Conservation (phyloP, 352 stramenopile species). For the Pythium utonaiense region DNA sequence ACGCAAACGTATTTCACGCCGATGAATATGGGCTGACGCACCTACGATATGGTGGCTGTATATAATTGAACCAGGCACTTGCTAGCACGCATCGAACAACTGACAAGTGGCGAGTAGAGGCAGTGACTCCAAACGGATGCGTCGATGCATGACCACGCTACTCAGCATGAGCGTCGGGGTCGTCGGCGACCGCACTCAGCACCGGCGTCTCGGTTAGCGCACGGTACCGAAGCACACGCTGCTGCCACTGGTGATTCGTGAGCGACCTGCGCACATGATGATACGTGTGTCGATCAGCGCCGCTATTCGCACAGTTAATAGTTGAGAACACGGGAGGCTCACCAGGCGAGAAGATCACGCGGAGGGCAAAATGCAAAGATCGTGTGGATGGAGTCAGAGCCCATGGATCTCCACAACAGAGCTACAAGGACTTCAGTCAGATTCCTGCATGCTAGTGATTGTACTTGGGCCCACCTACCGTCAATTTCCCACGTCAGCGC, state of each 20-base stretch:
- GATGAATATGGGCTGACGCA: too few relatives aligned
- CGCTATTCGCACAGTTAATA: neutral
- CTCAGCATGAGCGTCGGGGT: neutral
- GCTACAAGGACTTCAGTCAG: slow-evolving; percentile 11
- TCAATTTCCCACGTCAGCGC: slow-evolving; percentile 65
- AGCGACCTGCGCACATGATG: slow-evolving; percentile 9
- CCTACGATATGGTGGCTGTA: too few relatives aligned
- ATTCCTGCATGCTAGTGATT: too few relatives aligned
- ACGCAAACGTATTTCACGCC: too few relatives aligned
- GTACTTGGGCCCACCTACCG: slow-evolving; percentile 40
- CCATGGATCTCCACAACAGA: slow-evolving; percentile 23
- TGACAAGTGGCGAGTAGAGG: neutral
- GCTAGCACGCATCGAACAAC: slow-evolving; percentile 12
- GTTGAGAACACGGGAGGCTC: neutral
- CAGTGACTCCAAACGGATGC: neutral
- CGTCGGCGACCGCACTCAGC: neutral
- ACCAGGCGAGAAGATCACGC: slow-evolving; percentile 20
- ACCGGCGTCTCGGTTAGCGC: neutral
- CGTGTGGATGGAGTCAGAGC: neutral
- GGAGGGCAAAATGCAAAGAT: slow-evolving; percentile 20
- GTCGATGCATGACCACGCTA: neutral
- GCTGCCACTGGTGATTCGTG: slow-evolving; percentile 21
- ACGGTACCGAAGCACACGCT: slow-evolving; percentile 8
- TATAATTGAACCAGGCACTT: slow-evolving; percentile 6
- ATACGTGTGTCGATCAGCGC: neutral